A percentile compares a stretch with the other conserved stretches of the same genome.
These are phyloP conservation scores for Coniochaeta sp. DNA, from an alignment of 2,329 filamentous ascomycete species.

Conservation along the genomic window DNA sequence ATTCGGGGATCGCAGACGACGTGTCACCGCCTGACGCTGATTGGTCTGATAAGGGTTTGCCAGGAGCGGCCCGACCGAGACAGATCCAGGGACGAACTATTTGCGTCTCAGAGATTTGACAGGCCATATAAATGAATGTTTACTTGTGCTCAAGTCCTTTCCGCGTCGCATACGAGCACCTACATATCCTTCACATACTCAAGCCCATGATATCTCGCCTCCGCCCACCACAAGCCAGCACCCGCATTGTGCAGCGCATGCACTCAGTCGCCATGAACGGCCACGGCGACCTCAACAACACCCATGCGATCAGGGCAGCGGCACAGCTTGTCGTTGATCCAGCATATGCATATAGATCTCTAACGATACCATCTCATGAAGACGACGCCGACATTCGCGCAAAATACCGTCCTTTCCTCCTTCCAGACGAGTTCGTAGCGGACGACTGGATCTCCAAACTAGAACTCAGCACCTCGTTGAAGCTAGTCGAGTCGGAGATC, in stretches of 20 bases:
- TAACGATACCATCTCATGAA: slow-evolving; percentile 36
- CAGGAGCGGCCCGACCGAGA: no score
- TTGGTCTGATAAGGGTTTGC: background rate
- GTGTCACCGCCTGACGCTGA: background rate
- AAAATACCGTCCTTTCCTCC: slow-evolving; percentile 51
- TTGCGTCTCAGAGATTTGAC: background rate
- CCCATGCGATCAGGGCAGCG: slow-evolving; percentile 15
- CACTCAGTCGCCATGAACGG: background rate
- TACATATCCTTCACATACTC: background rate
- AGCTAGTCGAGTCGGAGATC: slow-evolving; percentile 40
- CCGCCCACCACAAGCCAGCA: background rate
- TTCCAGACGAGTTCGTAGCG: slow-evolving; percentile 24
- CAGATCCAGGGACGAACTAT: background rate
- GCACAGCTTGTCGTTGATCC: slow-evolving; percentile 13
- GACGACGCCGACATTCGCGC: slow-evolving; percentile 38
- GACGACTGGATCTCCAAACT: slow-evolving; percentile 50
- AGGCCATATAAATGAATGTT: background rate
- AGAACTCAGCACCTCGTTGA: slow-evolving; percentile 45
- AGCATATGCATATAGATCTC: slow-evolving; percentile 19
- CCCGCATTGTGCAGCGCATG: background rate
- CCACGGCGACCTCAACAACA: slow-evolving; percentile 26
- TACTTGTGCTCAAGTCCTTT: background rate
- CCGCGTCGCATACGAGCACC: background rate
- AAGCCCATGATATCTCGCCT: background rate
- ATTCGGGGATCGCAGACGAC: background rate